Base-by-base conservation (phyloP, 2,329 filamentous ascomycete species). In the Aspergillus sp. region DNA sequence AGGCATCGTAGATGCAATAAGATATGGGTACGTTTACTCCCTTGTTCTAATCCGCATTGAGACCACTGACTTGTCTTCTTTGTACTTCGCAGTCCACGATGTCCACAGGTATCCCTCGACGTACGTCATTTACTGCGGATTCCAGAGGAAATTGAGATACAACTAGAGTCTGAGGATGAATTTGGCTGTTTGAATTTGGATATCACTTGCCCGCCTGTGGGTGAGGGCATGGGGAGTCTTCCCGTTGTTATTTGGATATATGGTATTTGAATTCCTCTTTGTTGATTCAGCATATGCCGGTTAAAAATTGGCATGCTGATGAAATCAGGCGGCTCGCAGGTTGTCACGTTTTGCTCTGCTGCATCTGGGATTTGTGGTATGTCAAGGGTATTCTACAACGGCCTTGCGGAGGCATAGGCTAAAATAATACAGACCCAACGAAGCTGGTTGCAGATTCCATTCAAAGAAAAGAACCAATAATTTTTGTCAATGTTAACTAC, bases 211-310 rank as follows among this genome's bases (percentile, higher is more conserved):
- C 70, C 61, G 0, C 50, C 52, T 3, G 43, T 46, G 1, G 7
- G 36, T 3, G 5, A 41, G 0, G 29, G 6, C 0, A 29, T 42
- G 3, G 41, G 28, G 0, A 46, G 49, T 2, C 44, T 72, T 0
- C 72, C 72, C 1, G 70, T 75, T 7, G 42, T 73, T 6, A 48
- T 74, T 7, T 75, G 72, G 70, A 70, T 75, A 10, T 68, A 75
- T 48, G 73, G 72, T 63, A 47, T 38, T 32, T 32, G 30, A 32
- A 5, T 32, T 32, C 8, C 8, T 32, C 8, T 32, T 32, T 32
- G 1, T 32, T 32, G 5, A 6, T 32, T 32, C 30, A 9, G 8
- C 5, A 6, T 39, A 9, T 4, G 36, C 36, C 7, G 29, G 10
- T 27, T n/a, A 2, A n/a, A 6, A 12, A 4, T 9, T 9, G 4